These are phyloP conservation scores for Eragrostis nindensis DNA, from an alignment of 176 grass and related monocot species.

Conservation along the genomic window DNA sequence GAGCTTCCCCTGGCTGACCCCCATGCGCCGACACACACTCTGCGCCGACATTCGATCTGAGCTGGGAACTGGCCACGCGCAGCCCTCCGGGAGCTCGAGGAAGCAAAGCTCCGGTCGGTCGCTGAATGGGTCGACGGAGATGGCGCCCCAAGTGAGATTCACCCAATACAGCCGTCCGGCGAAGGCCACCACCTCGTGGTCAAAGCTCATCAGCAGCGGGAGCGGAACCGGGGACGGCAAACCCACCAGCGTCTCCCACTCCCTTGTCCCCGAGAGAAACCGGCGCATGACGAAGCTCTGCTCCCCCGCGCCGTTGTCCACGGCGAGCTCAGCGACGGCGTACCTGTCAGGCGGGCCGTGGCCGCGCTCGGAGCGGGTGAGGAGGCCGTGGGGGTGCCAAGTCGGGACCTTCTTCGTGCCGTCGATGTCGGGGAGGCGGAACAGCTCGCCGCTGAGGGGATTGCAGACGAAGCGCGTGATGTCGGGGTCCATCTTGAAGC, in stretches of 20 bases:
- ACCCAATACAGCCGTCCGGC: constrained; percentile 36
- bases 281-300: constrained; percentile 14
- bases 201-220: not conserved
- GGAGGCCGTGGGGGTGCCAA: not conserved
- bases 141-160: constrained; percentile 23
- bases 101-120: constrained; percentile 26
- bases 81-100: constrained; percentile 25
- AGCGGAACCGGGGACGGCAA: constrained; percentile 5
- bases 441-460: constrained; percentile 29
- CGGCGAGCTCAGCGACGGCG: constrained; percentile 30
- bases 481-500: not conserved
- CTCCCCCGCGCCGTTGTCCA: not conserved
- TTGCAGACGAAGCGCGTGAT: constrained; percentile 32
- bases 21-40: not conserved
- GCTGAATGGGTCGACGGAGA: constrained; percentile 46
- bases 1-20: constrained; percentile 42
- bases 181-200: constrained; percentile 33
- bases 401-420: not conserved
- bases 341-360: constrained; percentile 25
- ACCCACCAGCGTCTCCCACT: constrained; percentile 12
- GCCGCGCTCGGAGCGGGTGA: not conserved
- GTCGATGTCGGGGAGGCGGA: constrained; percentile 23
- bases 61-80: not conserved
- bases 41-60: not conserved
- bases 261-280: constrained; percentile 35